phyloP scores from a whole-genome alignment of 148 eudicot genomes.

The Silene latifolia region DNA sequence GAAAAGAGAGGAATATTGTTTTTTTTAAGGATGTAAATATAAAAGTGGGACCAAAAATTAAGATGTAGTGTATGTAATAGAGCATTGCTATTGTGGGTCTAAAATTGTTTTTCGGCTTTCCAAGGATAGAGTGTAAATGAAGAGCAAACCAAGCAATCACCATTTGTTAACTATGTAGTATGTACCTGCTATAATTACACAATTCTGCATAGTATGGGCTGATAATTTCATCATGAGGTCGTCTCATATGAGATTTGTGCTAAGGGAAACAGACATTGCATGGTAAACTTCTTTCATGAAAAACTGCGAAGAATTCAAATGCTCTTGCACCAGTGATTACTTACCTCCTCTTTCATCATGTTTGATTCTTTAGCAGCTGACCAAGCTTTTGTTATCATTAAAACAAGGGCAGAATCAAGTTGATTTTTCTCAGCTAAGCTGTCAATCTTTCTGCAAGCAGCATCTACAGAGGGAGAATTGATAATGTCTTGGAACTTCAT shows the following conservation, averaged over 20 bases:
- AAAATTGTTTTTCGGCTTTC: too few relatives aligned
- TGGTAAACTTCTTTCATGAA: background rate
- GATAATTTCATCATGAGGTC: background rate
- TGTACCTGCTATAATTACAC: too few relatives aligned
- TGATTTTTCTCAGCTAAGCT: conserved; percentile 78
- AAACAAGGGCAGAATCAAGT: conserved; percentile 75
- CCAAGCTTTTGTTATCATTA: conserved; percentile 90
- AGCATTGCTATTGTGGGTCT: background rate
- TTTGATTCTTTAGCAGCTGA: conserved; percentile 81
- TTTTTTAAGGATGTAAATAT: too few relatives aligned
- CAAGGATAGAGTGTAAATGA: too few relatives aligned
- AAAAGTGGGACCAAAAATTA: too few relatives aligned
- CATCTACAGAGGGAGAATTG: conserved; percentile 78
- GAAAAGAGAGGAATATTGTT: too few relatives aligned
- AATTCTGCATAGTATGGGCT: too few relatives aligned
- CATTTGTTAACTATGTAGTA: too few relatives aligned
- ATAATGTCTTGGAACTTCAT: conserved; percentile 81
- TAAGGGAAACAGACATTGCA: too few relatives aligned
- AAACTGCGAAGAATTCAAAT: background rate
- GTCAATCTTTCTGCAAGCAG: conserved; percentile 83
- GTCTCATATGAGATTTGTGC: background rate
- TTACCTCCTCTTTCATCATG: conserved; percentile 87
- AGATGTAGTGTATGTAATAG: too few relatives aligned
- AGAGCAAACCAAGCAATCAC: too few relatives aligned
- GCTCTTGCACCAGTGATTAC: background rate